Conservation (phyloP, 257 asterid genomes). For the Datura wrightii region DNA sequence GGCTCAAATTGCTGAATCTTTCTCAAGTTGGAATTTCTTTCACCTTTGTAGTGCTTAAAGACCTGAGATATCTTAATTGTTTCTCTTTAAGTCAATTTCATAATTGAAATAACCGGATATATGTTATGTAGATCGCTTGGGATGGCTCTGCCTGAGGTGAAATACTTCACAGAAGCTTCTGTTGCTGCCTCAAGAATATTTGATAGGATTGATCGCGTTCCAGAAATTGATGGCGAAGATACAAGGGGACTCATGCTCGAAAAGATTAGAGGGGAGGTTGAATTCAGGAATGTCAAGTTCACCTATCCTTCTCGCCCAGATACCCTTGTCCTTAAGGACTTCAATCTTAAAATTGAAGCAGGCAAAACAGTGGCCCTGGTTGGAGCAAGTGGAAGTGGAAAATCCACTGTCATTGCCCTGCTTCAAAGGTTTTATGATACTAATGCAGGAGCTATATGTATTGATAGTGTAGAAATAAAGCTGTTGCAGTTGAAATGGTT, state of each 20-base stretch:
- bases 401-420: slow-evolving; percentile 77
- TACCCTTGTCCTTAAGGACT: slow-evolving; percentile 58
- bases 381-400: slow-evolving; percentile 93
- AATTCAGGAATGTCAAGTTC: slow-evolving; percentile 63
- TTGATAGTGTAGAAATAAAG: slow-evolving; percentile 72
- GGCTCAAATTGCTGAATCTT: neutral
- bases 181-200: slow-evolving; percentile 77
- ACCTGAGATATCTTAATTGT: neutral
- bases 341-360: slow-evolving; percentile 67
- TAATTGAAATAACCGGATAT: neutral
- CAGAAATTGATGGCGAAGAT: slow-evolving; percentile 66
- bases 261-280: slow-evolving; percentile 65
- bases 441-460: slow-evolving; percentile 52
- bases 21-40: neutral
- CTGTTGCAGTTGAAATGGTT: slow-evolving; percentile 72
- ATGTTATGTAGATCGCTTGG: slow-evolving; percentile 71
- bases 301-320: slow-evolving; percentile 78
- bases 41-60: neutral
- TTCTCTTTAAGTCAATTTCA: neutral
- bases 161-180: slow-evolving; percentile 80
- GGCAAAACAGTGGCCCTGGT: slow-evolving; percentile 86
- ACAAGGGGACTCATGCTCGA: slow-evolving; percentile 50
- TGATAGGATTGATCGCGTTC: slow-evolving; percentile 65
- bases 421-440: slow-evolving; percentile 81
- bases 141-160: slow-evolving; percentile 81